Conservation (phyloP, 441 rosid genomes). For the Lepidium campestre region DNA sequence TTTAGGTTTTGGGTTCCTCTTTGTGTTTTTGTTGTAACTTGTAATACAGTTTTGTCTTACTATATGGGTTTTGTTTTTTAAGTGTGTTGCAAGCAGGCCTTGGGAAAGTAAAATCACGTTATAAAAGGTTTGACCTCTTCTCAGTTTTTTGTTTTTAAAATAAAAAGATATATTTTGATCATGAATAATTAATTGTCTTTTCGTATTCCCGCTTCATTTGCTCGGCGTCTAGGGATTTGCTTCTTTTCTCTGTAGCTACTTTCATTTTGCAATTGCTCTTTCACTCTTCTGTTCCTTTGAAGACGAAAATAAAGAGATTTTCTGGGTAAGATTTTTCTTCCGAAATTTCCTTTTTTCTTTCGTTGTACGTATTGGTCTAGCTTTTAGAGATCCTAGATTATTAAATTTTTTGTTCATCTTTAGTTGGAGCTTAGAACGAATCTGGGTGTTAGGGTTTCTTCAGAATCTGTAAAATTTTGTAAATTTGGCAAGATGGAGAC, state of each 20-base stretch:
- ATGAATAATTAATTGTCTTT: not conserved
- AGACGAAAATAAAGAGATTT: not conserved
- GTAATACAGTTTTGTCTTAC: constrained; percentile 14
- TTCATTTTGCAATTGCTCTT: not conserved
- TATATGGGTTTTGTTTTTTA: not conserved
- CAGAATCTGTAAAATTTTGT: not conserved
- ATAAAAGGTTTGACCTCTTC: no score
- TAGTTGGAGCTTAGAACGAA: not conserved
- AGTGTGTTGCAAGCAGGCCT: not conserved
- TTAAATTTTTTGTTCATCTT: not conserved
- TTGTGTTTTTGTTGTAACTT: constrained; percentile 24
- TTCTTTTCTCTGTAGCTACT: not conserved
- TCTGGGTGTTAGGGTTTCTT: not conserved
- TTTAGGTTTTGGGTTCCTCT: not conserved
- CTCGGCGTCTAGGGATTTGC: not conserved
- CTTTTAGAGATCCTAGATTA: not conserved
- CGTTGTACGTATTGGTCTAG: not conserved
- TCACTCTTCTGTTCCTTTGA: not conserved
- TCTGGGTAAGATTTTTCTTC: constrained; percentile 1
- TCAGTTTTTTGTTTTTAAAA: no score
- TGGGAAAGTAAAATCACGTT: no score
- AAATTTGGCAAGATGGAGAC: not conserved
- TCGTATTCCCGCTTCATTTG: constrained; percentile 22
- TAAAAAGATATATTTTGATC: no score
- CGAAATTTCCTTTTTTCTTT: not conserved